Percentiles rank a stretch among this genome's conserved stretches.
Evolutionary conservation across 345 rosid genomes (phyloP).

Genomic region (Raphanus sativus): DNA sequence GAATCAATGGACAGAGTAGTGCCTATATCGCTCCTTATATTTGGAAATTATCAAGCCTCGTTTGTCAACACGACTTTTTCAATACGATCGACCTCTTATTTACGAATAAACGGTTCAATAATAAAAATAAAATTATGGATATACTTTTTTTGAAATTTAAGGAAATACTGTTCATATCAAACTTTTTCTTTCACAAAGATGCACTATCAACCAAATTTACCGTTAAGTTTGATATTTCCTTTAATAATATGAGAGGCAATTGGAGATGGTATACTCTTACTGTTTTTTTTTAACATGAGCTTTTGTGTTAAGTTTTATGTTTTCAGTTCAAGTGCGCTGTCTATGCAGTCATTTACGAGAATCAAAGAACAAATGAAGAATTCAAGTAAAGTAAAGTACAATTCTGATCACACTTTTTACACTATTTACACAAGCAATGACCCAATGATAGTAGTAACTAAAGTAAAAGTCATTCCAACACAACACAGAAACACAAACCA

Average conservation of each 20-base stretch:
- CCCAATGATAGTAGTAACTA: neutral
- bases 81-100: too few species aligned
- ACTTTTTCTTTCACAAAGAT: neutral
- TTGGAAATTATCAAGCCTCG: too few species aligned
- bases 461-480: neutral
- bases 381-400: conserved; percentile 6
- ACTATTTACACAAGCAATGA: conserved; percentile 32
- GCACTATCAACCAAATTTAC: too few species aligned
- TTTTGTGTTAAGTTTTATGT: neutral
- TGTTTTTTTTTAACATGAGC: too few species aligned
- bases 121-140: too few species aligned
- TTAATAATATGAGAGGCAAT: neutral
- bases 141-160: too few species aligned
- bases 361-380: neutral
- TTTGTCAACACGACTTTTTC: too few species aligned
- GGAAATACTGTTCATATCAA: neutral
- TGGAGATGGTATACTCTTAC: neutral
- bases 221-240: neutral
- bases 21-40: too few species aligned
- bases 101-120: too few species aligned
- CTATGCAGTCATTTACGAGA: neutral
- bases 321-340: neutral
- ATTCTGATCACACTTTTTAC: conserved; percentile 29
- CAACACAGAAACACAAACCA: conserved; percentile 6
- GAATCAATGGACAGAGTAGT: too few species aligned